Base-by-base conservation (phyloP, 306 rosid species). In the Luffa acutangula region DNA sequence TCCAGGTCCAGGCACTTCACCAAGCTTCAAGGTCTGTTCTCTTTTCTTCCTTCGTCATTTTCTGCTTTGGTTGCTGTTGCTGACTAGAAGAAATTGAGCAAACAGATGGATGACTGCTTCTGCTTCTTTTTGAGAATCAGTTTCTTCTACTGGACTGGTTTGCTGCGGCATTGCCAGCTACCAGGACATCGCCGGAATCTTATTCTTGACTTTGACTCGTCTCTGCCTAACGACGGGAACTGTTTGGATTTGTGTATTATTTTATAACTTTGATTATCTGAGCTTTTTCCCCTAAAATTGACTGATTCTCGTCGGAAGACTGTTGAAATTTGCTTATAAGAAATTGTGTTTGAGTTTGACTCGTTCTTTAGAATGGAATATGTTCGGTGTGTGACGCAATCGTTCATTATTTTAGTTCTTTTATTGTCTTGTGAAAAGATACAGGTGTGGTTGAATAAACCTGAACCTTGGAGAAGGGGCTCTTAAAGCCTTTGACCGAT, bases 11-110 rank as follows among this genome's bases (percentile, higher is more conserved):
- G 69, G 33, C 12, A 60, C 72, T 43, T 86, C 76, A 76, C 91
- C 18, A 96, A 90, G 78, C 88, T 93, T 75, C 83, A 91, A 89
- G 98, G 97, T 91, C 45, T 65, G 2, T 17, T 62, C 41, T 39
- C 63, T 78, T 69, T 17, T 69, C 31, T 67, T 21, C 4, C 51
- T 57, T 81, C 42, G 9, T 52, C 58, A 41, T 82, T 81, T 66
- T 36, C 64, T 1, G 3, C 65, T 78, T 72, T 80, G 51, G 41
- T 52, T 37, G 41, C 41, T 34, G 69, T 65, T 78, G 42, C 80
- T 9, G 31, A 6, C 72, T 41, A 37, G 1, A 17, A n/a, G 33
- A 15, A 45, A 2, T 39, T 51, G 57, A 17, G 43, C 13, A 21
- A 48, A 6, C 60, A 3, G 59, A 73, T 25, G 14, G 77, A 73